Evolutionary conservation across 2,329 filamentous ascomycete genomes (phyloP).

Genomic region (Aspergillus sojae): DNA sequence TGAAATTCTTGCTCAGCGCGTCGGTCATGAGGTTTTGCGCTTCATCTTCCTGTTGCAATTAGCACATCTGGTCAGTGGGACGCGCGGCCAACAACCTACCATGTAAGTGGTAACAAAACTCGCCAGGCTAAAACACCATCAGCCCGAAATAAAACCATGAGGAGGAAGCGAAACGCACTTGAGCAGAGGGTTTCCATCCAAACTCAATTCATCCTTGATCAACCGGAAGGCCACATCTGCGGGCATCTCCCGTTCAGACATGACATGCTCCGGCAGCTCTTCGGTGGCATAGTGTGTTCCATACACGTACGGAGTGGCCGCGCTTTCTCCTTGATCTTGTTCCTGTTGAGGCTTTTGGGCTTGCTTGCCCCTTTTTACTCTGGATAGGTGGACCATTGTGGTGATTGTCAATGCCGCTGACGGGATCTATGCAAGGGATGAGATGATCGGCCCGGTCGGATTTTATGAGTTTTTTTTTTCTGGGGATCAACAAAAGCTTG

Average conservation of each 20-base stretch:
- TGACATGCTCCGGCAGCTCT: constrained; percentile 78
- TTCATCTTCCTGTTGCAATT: constrained; percentile 54
- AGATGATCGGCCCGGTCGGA: background rate
- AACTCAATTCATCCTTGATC: constrained; percentile 63
- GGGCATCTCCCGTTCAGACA: constrained; percentile 88
- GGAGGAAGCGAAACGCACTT: constrained; percentile 58
- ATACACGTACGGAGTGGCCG: constrained; percentile 69
- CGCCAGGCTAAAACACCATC: constrained; percentile 11
- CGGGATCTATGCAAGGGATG: background rate
- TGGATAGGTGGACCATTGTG: constrained; percentile 1
- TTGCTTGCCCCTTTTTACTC: constrained; percentile 1
- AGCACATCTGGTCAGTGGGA: background rate
- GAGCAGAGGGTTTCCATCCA: constrained; percentile 68
- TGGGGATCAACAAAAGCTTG: background rate
- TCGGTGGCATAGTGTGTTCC: constrained; percentile 79
- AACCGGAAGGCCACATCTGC: constrained; percentile 69
- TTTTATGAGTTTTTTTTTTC: background rate
- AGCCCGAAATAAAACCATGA: no score
- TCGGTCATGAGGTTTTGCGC: constrained; percentile 67
- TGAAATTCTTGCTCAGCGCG: constrained; percentile 71
- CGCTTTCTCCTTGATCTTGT: constrained; percentile 22
- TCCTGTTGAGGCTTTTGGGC: constrained; percentile 32
- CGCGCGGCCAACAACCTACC: constrained; percentile 27
- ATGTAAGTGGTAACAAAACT: constrained; percentile 74
- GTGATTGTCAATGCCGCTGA: background rate